Conservation (phyloP, 2,329 filamentous ascomycete species). For the Ilyonectria robusta region DNA sequence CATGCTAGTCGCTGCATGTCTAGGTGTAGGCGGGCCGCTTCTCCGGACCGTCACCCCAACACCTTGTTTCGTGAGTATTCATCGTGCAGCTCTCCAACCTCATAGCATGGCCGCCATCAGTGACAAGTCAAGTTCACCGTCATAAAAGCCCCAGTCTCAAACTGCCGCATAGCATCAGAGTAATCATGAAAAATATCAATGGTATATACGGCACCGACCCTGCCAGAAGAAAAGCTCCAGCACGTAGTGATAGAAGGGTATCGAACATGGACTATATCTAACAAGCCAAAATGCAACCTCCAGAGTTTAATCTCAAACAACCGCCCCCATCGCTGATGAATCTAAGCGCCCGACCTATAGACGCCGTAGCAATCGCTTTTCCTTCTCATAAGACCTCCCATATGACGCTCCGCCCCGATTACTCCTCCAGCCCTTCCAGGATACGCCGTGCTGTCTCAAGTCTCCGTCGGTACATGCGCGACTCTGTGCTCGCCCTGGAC, state of each 20-base stretch:
- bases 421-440: slow-evolving; percentile 77
- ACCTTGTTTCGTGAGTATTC: neutral
- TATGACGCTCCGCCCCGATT: slow-evolving; percentile 25
- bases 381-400: slow-evolving; percentile 4
- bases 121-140: neutral
- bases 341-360: slow-evolving; percentile 36
- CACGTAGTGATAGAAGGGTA: slow-evolving; percentile 43
- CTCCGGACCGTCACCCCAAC: neutral
- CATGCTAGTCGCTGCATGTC: neutral
- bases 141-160: too few species aligned
- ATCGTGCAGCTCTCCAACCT: neutral
- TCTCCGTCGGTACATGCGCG: slow-evolving; percentile 76
- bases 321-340: slow-evolving; percentile 24
- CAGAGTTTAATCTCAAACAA: slow-evolving; percentile 42
- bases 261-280: slow-evolving; percentile 46
- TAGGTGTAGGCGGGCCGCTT: neutral
- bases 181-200: neutral
- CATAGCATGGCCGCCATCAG: neutral
- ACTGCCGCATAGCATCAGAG: too few species aligned
- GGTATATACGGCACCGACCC: neutral
- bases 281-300: slow-evolving; percentile 44
- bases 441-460: slow-evolving; percentile 82
- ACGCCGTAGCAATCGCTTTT: slow-evolving; percentile 34
- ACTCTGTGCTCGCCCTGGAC: slow-evolving; percentile 69
- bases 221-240: neutral